Evolutionary conservation across 768 basidiomycete species (phyloP).

Genomic region (Dentipellis fragilis): DNA sequence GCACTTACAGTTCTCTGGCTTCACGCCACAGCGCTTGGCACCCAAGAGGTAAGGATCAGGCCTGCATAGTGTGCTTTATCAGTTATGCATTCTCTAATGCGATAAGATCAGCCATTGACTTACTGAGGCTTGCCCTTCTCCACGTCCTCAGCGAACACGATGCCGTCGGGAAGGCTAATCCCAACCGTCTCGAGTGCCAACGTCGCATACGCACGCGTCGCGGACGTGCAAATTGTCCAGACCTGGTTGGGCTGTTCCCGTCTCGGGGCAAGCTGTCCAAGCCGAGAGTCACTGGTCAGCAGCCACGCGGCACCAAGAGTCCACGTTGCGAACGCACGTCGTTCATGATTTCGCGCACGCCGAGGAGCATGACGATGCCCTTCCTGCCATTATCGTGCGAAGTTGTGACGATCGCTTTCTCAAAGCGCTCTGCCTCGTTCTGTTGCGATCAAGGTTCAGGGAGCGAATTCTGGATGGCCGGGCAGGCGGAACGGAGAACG

Average conservation of each 20-base stretch:
- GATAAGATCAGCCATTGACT: slow-evolving; percentile 7
- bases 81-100: neutral
- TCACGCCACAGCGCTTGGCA: slow-evolving; percentile 57
- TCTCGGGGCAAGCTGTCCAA: slow-evolving; percentile 19
- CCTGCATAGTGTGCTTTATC: slow-evolving; percentile 21
- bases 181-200: slow-evolving; percentile 58
- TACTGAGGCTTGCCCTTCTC: slow-evolving; percentile 71
- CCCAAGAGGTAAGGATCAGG: slow-evolving; percentile 91
- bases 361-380: slow-evolving; percentile 67
- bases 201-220: slow-evolving; percentile 66
- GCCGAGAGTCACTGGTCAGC: slow-evolving; percentile 6
- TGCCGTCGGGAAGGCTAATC: slow-evolving; percentile 59
- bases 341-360: slow-evolving; percentile 49
- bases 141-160: slow-evolving; percentile 82
- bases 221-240: slow-evolving; percentile 87
- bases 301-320: neutral
- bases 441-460: slow-evolving; percentile 17
- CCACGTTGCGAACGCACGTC: slow-evolving; percentile 28
- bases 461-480: slow-evolving; percentile 5
- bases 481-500: neutral
- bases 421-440: slow-evolving; percentile 71
- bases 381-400: slow-evolving; percentile 41
- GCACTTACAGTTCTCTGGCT: slow-evolving; percentile 45
- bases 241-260: slow-evolving; percentile 40
- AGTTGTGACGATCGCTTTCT: slow-evolving; percentile 62